These are phyloP conservation scores for Chalaropsis thielavioides DNA, from an alignment of 2,329 filamentous ascomycete genomes.

Conservation along the genomic window DNA sequence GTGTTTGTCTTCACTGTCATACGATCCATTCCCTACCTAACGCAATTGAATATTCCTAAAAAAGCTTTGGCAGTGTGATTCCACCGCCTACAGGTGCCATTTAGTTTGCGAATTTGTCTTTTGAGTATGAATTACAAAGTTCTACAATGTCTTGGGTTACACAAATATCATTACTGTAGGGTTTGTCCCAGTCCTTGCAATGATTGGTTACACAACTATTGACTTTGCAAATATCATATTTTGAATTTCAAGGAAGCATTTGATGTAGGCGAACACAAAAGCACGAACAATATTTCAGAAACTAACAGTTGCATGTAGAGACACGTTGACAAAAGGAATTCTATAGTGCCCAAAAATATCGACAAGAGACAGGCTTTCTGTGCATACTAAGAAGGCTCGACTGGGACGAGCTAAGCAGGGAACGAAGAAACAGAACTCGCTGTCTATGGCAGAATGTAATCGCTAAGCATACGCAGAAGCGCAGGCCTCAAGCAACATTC, in stretches of 20 bases:
- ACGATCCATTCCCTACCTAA: too few relatives aligned
- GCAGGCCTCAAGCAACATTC: constrained; percentile 39
- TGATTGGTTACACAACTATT: not conserved
- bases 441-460: not conserved
- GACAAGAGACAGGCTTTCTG: not conserved
- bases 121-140: too few relatives aligned
- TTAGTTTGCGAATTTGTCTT: too few relatives aligned
- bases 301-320: not conserved
- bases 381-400: constrained; percentile 1
- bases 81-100: too few relatives aligned
- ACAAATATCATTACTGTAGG: not conserved
- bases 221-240: too few relatives aligned
- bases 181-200: not conserved
- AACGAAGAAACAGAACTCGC: not conserved
- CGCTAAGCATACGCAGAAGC: not conserved
- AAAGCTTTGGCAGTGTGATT: too few relatives aligned
- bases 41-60: too few relatives aligned
- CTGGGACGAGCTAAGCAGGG: constrained; percentile 10
- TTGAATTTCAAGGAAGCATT: too few relatives aligned
- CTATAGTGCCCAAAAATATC: not conserved
- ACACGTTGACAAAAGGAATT: not conserved
- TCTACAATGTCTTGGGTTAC: too few relatives aligned
- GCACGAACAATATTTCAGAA: not conserved
- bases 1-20: too few relatives aligned
- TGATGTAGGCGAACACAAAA: not conserved